Evolutionary conservation across 805 yeast species (phyloP), one percentile per base, ranked within the genome.

Genomic region (Candida berthetii): DNA sequence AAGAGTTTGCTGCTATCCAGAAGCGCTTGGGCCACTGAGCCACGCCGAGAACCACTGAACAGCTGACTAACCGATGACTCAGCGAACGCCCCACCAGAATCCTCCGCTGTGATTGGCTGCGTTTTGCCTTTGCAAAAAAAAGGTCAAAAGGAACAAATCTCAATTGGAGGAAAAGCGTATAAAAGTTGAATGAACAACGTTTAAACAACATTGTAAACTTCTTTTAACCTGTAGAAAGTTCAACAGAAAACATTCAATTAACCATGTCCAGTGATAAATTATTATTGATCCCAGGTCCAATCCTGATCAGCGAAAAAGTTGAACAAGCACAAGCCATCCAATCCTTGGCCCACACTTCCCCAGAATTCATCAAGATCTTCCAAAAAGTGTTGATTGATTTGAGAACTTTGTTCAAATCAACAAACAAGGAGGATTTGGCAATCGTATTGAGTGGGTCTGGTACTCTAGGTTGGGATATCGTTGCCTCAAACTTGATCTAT

Each of bases 401-500:
- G 52, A 77, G 97, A 53, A 72, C 69, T 49, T 64, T 91, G 50
- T 90, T 90, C 74, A 75, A 81, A 57, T 80, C 91, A 24, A 66
- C 78, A 22, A 78, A 74, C 53, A 61, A 76, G 13, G 58, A 64
- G n/a, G 76, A 93, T 31, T 96, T 87, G 66, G 87, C 90, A 7
- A 72, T 85, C 45, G 85, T 91, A 14, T 58, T 91, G 43, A 74
- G 93, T 3, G 98, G 97, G 35, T 83, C 95, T 2, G 98, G 98
- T 43, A 88, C 97, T 17, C 72, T 90, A 34, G 98, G 98, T 31
- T 90, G 96, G 96, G 98, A 90, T 57, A 68, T 90, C 47, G 82
- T 78, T 34, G 95, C 83, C 20, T 74, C 95, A 28, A 90, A 91
- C 65, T 70, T 89, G 50, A 55, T 87, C 41, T 62, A 64, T 47